These are phyloP conservation scores for Gentiana macrophylla DNA, from an alignment of 257 asterid genomes.

Conservation along the genomic window DNA sequence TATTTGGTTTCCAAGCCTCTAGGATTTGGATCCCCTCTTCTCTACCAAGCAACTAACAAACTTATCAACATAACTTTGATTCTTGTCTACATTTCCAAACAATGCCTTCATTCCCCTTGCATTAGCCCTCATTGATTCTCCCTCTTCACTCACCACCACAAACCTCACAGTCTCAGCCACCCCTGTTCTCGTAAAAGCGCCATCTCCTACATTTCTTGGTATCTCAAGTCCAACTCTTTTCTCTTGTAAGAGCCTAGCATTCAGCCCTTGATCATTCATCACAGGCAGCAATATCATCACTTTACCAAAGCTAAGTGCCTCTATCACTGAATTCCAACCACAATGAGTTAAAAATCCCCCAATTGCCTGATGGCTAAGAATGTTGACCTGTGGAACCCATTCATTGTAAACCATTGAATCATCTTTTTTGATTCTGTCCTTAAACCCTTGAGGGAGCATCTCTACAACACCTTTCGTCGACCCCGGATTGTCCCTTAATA, in stretches of 20 bases:
- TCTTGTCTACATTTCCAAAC: constrained; percentile 38
- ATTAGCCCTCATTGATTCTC: constrained; percentile 33
- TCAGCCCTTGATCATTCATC: constrained; percentile 83
- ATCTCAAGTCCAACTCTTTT: constrained; percentile 72
- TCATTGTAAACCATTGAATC: constrained; percentile 26
- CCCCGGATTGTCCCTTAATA: constrained; percentile 33
- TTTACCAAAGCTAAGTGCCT: constrained; percentile 52
- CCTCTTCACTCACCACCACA: constrained; percentile 48
- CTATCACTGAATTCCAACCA: constrained; percentile 83
- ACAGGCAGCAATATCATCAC: constrained; percentile 64
- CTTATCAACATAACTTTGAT: constrained; percentile 24
- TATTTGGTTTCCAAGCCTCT: no score
- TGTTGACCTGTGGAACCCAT: constrained; percentile 80
- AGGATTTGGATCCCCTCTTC: constrained; percentile 7
- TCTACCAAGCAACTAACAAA: constrained; percentile 27
- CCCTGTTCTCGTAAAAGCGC: constrained; percentile 35
- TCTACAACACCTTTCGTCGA: constrained; percentile 14
- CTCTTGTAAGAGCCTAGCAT: constrained; percentile 54
- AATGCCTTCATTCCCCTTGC: constrained; percentile 37
- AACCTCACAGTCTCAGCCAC: constrained; percentile 51
- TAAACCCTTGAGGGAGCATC: constrained; percentile 50
- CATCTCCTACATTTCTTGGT: constrained; percentile 41
- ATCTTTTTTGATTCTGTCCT: constrained; percentile 22
- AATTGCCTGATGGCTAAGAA: constrained; percentile 40
- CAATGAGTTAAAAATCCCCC: constrained; percentile 71